Evolutionary conservation across 73 alveolate species (phyloP), one percentile per base, ranked within the genome.

Genomic region (Durusdinium trenchii): DNA sequence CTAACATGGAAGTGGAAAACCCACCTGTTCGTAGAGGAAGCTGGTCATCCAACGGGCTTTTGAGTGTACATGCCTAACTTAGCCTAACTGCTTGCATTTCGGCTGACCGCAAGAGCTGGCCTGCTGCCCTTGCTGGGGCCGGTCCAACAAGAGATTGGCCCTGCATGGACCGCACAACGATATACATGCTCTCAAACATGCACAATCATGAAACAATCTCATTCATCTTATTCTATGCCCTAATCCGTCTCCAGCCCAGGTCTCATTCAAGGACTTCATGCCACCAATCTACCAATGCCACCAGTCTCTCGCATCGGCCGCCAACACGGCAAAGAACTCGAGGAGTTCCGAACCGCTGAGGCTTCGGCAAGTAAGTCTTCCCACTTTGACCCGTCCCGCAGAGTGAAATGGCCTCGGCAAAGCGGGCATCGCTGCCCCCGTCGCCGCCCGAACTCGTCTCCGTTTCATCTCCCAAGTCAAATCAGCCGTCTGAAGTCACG

Each of bases 381-480:
- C 98, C 98, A 71, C 98, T 91, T 42, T 91, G 98, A 43, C 89
- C 36, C 18, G 98, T 91, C 7, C 98, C 98, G 60, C 98, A 91
- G 30, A 91, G 89, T 12, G 89, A 76, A 16, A 91, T 91, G 61
- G 98, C 98, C 89, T 69, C 60, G 10, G 57, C 14, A 40, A 32
- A 26, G 9, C 45, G 36, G n/a, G n/a, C n/a, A n/a, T n/a, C n/a
- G n/a, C n/a, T n/a, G n/a, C n/a, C n/a, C n/a, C n/a, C n/a, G n/a
- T n/a, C n/a, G n/a, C n/a, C n/a, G n/a, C n/a, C n/a, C n/a, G n/a
- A n/a, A n/a, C n/a, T n/a, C n/a, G n/a, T n/a, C n/a, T n/a, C n/a
- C n/a, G n/a, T n/a, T n/a, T n/a, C n/a, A n/a, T n/a, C n/a, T n/a
- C n/a, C n/a, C n/a, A n/a, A n/a, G n/a, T n/a, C n/a, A n/a, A n/a